Evolutionary conservation across 495 filamentous ascomycete genomes (phyloP), one percentile per base, ranked within the genome.

Genomic region (Aspergillus sparsus): DNA sequence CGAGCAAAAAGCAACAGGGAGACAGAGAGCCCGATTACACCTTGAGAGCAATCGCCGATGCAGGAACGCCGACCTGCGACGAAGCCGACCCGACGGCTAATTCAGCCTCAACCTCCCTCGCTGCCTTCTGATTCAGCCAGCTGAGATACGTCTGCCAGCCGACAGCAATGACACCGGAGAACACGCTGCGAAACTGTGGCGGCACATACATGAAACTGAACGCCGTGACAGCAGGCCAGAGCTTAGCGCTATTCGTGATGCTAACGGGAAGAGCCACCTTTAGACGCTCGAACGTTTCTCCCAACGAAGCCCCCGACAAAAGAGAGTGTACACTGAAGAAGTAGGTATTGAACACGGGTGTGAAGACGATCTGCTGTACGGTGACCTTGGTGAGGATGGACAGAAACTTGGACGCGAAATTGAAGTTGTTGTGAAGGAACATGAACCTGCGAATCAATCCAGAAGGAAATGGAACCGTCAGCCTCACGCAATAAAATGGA

Each of bases 101-200:
- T 62, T 77, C 76, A 15, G 61, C 66, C 57, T 67, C 67, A 50
- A 81, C 82, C 68, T 85, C 78, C 42, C 75, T 73, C 63, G 89
- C 89, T 5, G 89, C 91, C 61, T 76, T 80, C 71, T 87, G 83
- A 62, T 96, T 96, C 69, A 97, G 74, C 73, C 85, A 89, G 55
- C 85, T 88, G 62, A 97, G 67, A 79, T 97, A 97, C 3, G 89
- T 90, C 75, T 97, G 93, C 92, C 92, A 97, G 2, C 90, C 89
- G 47, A 96, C 87, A 3, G 90, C 92, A 65, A 92, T 82, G 12
- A 84, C 71, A 6, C 83, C 92, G 0, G 88, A 85, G 70, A 96
- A 92, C 8, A 97, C 77, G 53, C 84, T 88, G 51, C 93, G 80
- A 68, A 88, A 93, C 70, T 92, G 84, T 21, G 91, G 73, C 32